Conservation (phyloP, 768 basidiomycete species). For the Tremella fuciformis region DNA sequence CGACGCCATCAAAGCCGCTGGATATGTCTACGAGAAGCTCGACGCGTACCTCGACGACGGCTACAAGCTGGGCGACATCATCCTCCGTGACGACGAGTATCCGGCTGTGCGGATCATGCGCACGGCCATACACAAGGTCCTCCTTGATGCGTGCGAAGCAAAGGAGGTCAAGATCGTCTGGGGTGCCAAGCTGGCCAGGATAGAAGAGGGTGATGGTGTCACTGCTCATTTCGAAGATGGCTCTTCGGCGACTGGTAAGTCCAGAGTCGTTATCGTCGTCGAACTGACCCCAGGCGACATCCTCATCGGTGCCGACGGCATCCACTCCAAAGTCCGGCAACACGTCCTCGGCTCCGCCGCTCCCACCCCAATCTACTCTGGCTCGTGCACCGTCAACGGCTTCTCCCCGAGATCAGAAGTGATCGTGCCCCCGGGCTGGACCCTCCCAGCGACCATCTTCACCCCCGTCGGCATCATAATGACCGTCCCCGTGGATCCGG, state of each 20-base stretch:
- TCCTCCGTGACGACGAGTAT: conserved; percentile 13
- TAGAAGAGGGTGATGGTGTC: conserved; percentile 29
- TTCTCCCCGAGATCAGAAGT: background rate
- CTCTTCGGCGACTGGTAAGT: background rate
- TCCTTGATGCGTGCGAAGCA: conserved; percentile 24
- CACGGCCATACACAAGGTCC: conserved; percentile 17
- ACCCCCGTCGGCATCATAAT: conserved; percentile 30
- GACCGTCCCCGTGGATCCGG: conserved; percentile 26
- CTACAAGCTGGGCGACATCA: conserved; percentile 13
- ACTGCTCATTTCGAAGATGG: conserved; percentile 34
- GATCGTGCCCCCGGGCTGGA: conserved; percentile 13
- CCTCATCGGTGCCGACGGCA: conserved; percentile 39
- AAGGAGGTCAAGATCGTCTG: conserved; percentile 15
- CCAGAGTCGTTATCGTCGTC: background rate
- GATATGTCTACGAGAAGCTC: conserved; percentile 22
- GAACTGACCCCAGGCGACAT: conserved; percentile 3
- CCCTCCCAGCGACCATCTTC: conserved; percentile 27
- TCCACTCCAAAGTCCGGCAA: conserved; percentile 32
- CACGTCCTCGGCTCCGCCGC: conserved; percentile 25
- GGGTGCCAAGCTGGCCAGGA: conserved; percentile 12
- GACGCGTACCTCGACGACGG: conserved; percentile 24
- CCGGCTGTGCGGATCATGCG: conserved; percentile 34
- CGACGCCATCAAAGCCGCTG: conserved; percentile 12
- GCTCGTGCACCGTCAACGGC: conserved; percentile 10
- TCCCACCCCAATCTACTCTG: conserved; percentile 20